Percentiles rank a stretch among this genome's conserved stretches.
phyloP scores from a whole-genome alignment of 2,329 filamentous ascomycete genomes.

The Ophiostoma pallidulum region DNA sequence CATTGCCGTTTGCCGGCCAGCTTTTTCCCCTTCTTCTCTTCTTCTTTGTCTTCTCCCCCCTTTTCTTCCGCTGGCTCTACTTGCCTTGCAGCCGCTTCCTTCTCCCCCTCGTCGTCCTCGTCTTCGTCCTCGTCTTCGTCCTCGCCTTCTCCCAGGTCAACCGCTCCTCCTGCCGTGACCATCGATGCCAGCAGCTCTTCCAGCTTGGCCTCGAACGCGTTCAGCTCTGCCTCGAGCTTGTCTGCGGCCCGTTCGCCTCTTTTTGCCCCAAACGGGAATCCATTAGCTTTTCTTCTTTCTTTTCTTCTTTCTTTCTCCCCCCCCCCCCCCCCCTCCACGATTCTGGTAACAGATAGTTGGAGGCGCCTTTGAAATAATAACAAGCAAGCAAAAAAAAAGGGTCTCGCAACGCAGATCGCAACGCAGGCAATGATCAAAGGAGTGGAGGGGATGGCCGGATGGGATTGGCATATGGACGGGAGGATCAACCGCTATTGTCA shows the following conservation, averaged over 20 bases:
- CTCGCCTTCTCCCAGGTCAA: slow-evolving; percentile 3
- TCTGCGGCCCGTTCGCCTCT: slow-evolving; percentile 47
- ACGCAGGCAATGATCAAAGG: too few relatives aligned
- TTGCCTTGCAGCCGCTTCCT: too few relatives aligned
- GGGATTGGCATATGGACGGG: too few relatives aligned
- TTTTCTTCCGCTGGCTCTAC: not conserved
- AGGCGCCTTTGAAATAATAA: too few relatives aligned
- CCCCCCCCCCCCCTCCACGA: too few relatives aligned
- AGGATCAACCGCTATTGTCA: too few relatives aligned
- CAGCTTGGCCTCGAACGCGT: slow-evolving; percentile 44
- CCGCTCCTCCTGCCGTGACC: slow-evolving; percentile 23
- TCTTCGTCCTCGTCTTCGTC: not conserved
- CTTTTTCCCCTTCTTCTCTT: not conserved
- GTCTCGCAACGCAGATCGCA: too few relatives aligned
- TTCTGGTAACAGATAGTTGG: too few relatives aligned
- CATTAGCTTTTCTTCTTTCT: not conserved
- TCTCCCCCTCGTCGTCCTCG: not conserved
- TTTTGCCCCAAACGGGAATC: not conserved
- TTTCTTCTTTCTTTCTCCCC: too few relatives aligned
- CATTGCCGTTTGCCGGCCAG: too few relatives aligned
- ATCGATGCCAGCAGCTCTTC: slow-evolving; percentile 44
- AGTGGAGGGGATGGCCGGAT: too few relatives aligned
- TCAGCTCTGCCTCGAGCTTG: slow-evolving; percentile 43
- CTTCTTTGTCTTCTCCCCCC: not conserved
- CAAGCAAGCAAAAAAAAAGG: too few relatives aligned